Conservation (phyloP, 2,329 filamentous ascomycete genomes). For the Teratosphaeria pseudoeucalypti region DNA sequence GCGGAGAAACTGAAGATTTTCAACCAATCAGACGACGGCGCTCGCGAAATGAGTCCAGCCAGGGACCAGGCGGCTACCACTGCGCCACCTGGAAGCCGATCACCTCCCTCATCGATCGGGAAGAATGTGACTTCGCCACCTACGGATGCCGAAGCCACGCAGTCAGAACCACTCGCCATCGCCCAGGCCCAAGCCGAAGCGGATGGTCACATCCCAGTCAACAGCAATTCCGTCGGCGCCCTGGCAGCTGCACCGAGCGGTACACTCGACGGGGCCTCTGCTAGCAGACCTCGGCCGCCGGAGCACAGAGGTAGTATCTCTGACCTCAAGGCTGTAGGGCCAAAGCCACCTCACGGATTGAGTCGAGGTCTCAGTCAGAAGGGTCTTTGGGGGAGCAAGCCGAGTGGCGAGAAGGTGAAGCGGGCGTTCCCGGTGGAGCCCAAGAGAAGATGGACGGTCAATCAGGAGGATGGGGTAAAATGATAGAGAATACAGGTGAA, state of each 20-base stretch:
- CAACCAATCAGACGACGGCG: not conserved
- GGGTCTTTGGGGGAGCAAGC: conserved; percentile 33
- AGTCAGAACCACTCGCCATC: not conserved
- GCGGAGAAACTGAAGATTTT: conserved; percentile 1
- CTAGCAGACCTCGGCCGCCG: not conserved
- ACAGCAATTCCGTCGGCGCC: not conserved
- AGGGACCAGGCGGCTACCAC: conserved; percentile 22
- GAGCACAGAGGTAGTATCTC: not conserved
- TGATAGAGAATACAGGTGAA: not conserved
- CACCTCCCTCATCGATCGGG: not conserved
- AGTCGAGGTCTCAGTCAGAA: conserved; percentile 16
- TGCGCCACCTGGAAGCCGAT: conserved; percentile 17
- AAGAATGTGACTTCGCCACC: not conserved
- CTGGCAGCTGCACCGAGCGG: not conserved
- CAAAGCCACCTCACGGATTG: conserved; percentile 1
- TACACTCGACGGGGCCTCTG: not conserved
- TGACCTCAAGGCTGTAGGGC: not conserved
- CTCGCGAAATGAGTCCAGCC: not conserved
- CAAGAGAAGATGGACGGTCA: conserved; percentile 36
- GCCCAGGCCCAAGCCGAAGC: not conserved
- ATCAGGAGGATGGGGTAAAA: conserved; percentile 15
- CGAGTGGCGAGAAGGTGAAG: conserved; percentile 22
- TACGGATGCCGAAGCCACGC: not conserved
- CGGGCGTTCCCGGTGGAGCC: conserved; percentile 21
- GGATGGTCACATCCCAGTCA: not conserved